Percentiles rank a stretch among this genome's conserved stretches.
Conservation (phyloP, 2,329 filamentous ascomycete species). For the Sporothrix dimorphospora region DNA sequence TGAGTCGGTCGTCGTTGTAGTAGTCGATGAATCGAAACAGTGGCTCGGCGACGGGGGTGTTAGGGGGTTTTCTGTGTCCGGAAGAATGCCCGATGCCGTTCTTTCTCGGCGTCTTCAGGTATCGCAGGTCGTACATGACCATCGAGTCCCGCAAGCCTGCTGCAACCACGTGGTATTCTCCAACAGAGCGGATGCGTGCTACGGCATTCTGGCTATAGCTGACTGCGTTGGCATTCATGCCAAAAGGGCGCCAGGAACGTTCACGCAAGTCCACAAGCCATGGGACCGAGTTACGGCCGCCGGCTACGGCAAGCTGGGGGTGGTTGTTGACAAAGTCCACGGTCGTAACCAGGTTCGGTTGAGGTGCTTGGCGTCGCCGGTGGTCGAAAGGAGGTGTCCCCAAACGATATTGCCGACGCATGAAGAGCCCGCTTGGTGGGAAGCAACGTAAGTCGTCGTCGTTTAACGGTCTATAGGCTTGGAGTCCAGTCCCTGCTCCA, state of each 20-base stretch:
- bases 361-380: background rate
- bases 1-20: slow-evolving; percentile 48
- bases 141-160: slow-evolving; percentile 55
- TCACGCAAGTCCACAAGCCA: slow-evolving; percentile 52
- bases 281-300: slow-evolving; percentile 51
- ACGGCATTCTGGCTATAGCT: slow-evolving; percentile 14
- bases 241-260: slow-evolving; percentile 27
- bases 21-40: slow-evolving; percentile 55
- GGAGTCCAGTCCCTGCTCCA: background rate
- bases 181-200: slow-evolving; percentile 55
- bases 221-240: background rate
- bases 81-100: background rate
- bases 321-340: slow-evolving; percentile 36
- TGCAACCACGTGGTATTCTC: slow-evolving; percentile 55
- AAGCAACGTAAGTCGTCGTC: background rate
- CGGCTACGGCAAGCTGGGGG: slow-evolving; percentile 53
- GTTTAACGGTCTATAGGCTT: too few relatives aligned
- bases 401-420: background rate
- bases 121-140: slow-evolving; percentile 61
- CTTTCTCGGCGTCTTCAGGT: slow-evolving; percentile 33
- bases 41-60: slow-evolving; percentile 38
- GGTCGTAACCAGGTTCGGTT: slow-evolving; percentile 6
- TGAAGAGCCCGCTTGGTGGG: background rate
- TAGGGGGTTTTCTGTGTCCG: background rate
- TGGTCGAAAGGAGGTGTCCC: background rate